phyloP scores from a whole-genome alignment of 163 green algal species.

The Volvox carteri region DNA sequence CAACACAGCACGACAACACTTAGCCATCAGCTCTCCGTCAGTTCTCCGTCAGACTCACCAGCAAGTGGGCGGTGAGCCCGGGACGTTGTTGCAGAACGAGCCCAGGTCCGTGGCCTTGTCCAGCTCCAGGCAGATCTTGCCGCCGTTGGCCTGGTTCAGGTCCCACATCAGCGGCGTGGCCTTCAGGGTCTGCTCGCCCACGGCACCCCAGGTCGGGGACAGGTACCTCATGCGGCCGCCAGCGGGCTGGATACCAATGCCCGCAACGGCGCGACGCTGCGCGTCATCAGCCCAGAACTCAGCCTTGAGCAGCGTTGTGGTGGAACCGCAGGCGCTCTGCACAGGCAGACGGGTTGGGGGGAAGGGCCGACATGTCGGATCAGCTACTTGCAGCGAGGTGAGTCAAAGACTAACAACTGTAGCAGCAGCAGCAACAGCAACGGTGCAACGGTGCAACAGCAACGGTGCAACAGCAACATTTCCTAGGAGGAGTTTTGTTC shows the following conservation, averaged over 20 bases:
- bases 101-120: background rate
- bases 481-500: too few relatives aligned
- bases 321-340: constrained; percentile 20
- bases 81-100: background rate
- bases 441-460: too few relatives aligned
- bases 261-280: background rate
- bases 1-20: too few relatives aligned
- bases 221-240: background rate
- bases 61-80: background rate
- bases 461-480: too few relatives aligned
- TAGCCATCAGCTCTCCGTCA: too few relatives aligned
- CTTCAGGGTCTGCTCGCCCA: constrained; percentile 31
- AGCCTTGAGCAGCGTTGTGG: constrained; percentile 19
- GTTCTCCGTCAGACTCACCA: background rate
- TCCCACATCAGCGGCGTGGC: constrained; percentile 33
- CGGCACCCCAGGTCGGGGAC: background rate
- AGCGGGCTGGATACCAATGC: background rate
- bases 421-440: too few relatives aligned
- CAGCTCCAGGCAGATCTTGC: constrained; percentile 45
- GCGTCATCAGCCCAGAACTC: constrained; percentile 37
- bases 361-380: too few relatives aligned
- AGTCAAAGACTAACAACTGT: too few relatives aligned
- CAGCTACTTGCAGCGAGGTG: too few relatives aligned
- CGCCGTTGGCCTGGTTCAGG: constrained; percentile 6
- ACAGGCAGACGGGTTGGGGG: background rate